Percentiles rank a stretch among this genome's conserved stretches.
These are phyloP conservation scores for Debaryomyces tyrocola DNA, from an alignment of 805 yeast genomes.

Conservation along the genomic window DNA sequence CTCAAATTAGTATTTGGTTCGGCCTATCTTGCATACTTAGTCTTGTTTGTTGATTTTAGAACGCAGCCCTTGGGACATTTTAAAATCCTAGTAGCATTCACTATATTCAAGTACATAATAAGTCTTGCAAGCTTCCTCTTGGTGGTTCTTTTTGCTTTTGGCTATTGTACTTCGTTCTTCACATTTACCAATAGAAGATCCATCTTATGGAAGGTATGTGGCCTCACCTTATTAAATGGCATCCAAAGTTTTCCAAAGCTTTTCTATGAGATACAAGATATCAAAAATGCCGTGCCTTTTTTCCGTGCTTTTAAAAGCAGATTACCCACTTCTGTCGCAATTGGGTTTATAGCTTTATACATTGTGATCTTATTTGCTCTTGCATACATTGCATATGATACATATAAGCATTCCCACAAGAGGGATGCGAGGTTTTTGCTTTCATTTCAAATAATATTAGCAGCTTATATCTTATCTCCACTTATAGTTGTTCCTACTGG, in stretches of 20 bases:
- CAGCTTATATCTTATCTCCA: background rate
- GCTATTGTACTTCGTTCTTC: conserved; percentile 2
- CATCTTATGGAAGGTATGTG: background rate
- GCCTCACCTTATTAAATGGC: background rate
- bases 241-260: background rate
- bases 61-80: too few species aligned
- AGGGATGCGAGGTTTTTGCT: too few species aligned
- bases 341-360: too few species aligned
- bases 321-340: too few species aligned
- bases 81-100: too few species aligned
- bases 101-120: background rate
- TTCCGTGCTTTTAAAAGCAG: too few species aligned
- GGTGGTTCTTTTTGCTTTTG: conserved; percentile 1
- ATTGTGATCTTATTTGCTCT: too few species aligned
- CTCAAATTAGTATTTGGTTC: background rate
- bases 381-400: too few species aligned
- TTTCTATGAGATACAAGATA: background rate
- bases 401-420: too few species aligned
- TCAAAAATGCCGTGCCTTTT: too few species aligned
- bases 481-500: background rate
- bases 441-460: too few species aligned
- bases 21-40: background rate
- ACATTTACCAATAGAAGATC: background rate
- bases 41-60: background rate
- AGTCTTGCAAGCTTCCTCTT: background rate